These are phyloP conservation scores for Colletotrichum salicis DNA, from an alignment of 2,329 filamentous ascomycete species.

Conservation along the genomic window DNA sequence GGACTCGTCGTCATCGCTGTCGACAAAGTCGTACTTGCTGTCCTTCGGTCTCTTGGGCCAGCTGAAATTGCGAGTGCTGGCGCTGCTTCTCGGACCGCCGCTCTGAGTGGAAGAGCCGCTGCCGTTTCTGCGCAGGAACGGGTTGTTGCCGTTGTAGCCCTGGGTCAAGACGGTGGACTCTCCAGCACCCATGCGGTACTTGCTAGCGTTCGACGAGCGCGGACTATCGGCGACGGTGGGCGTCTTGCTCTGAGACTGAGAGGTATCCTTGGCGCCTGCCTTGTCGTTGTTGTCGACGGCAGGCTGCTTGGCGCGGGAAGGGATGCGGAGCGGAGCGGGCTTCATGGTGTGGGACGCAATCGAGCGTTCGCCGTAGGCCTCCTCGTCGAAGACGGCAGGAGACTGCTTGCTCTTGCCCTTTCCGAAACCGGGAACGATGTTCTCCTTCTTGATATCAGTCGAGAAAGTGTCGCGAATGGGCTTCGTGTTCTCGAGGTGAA, in stretches of 20 bases:
- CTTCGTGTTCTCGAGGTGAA: slow-evolving; percentile 19
- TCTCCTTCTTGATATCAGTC: slow-evolving; percentile 19
- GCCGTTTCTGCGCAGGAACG: background rate
- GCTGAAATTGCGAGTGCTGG: slow-evolving; percentile 25
- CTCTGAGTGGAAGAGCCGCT: background rate
- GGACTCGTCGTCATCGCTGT: background rate
- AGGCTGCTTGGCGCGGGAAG: slow-evolving; percentile 18
- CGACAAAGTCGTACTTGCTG: background rate
- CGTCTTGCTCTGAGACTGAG: background rate
- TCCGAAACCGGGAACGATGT: slow-evolving; percentile 13
- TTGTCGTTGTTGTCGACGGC: background rate
- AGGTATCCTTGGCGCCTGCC: background rate
- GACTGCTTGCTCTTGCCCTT: slow-evolving; percentile 6
- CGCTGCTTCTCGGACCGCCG: background rate
- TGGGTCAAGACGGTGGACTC: background rate
- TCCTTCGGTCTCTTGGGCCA: slow-evolving; percentile 6
- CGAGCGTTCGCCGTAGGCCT: slow-evolving; percentile 27
- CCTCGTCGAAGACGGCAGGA: slow-evolving; percentile 7
- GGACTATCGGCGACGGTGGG: background rate
- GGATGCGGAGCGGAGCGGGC: slow-evolving; percentile 33
- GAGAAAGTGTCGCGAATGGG: slow-evolving; percentile 7
- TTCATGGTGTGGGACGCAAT: slow-evolving; percentile 34
- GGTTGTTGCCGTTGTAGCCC: background rate
- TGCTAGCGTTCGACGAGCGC: background rate
- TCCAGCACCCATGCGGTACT: background rate